phyloP scores from a whole-genome alignment of 352 stramenopile genomes.

The Hyaloperonospora arabidopsidis region DNA sequence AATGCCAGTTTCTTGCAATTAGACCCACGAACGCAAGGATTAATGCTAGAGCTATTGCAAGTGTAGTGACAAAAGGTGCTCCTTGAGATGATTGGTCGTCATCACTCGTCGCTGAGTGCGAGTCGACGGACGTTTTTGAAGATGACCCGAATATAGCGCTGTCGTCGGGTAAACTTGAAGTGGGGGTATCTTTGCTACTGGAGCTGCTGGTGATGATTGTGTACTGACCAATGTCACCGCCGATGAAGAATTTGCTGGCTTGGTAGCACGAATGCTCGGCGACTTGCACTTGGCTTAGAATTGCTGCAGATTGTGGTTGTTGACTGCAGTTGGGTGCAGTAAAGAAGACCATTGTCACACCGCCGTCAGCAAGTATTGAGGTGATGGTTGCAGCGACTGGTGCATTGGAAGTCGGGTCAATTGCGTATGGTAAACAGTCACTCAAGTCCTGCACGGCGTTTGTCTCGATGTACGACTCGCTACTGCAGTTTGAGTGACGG shows the following conservation, averaged over 20 bases:
- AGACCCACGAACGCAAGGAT: constrained; percentile 12
- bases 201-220: background rate
- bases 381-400: constrained; percentile 12
- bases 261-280: constrained; percentile 17
- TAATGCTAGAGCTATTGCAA: constrained; percentile 6
- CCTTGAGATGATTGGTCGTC: background rate
- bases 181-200: background rate
- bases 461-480: constrained; percentile 13
- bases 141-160: constrained; percentile 2
- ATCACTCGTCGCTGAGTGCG: constrained; percentile 4
- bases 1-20: constrained; percentile 18
- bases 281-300: constrained; percentile 6
- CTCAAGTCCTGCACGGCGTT: constrained; percentile 18
- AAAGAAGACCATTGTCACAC: constrained; percentile 21
- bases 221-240: constrained; percentile 1
- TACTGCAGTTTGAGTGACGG: constrained; percentile 15
- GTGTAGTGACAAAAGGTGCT: constrained; percentile 5
- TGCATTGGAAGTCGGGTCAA: constrained; percentile 14
- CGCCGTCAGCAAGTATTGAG: constrained; percentile 15
- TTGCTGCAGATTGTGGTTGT: background rate
- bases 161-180: constrained; percentile 4
- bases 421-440: constrained; percentile 19
- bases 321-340: constrained; percentile 10
- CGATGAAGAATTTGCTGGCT: constrained; percentile 23
- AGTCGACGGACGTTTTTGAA: constrained; percentile 3